These are phyloP conservation scores for Alternaria consortialis DNA, from an alignment of 2,329 filamentous ascomycete genomes.

Conservation along the genomic window DNA sequence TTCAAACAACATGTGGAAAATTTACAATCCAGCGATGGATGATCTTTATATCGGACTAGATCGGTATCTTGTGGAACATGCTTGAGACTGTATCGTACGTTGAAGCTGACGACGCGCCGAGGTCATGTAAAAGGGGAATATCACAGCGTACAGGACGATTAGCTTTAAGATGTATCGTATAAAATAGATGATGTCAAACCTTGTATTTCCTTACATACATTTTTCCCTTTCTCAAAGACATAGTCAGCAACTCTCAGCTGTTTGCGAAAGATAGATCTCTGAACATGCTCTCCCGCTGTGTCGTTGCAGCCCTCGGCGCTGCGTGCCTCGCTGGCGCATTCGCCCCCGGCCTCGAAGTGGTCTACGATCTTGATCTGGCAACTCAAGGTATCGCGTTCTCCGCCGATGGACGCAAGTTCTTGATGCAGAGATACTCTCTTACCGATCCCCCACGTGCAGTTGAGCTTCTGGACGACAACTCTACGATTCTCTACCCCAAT, in stretches of 20 bases:
- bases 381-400: neutral
- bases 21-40: neutral
- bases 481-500: neutral
- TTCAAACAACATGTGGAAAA: neutral
- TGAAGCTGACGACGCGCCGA: neutral
- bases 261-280: no score
- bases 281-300: neutral
- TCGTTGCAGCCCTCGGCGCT: neutral
- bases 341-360: neutral
- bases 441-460: neutral
- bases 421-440: neutral
- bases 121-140: neutral
- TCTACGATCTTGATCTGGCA: neutral
- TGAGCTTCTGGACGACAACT: neutral
- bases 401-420: neutral
- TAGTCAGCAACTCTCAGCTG: no score
- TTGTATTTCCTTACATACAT: no score
- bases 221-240: no score
- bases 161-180: neutral
- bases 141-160: neutral
- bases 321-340: neutral
- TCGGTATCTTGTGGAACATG: neutral
- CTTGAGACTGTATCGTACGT: neutral
- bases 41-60: neutral
- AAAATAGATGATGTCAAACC: no score